A percentile compares a stretch with the other conserved stretches of the same genome.
These are phyloP conservation scores for Botryotinia globosa DNA, from an alignment of 2,329 filamentous ascomycete genomes.

Conservation along the genomic window DNA sequence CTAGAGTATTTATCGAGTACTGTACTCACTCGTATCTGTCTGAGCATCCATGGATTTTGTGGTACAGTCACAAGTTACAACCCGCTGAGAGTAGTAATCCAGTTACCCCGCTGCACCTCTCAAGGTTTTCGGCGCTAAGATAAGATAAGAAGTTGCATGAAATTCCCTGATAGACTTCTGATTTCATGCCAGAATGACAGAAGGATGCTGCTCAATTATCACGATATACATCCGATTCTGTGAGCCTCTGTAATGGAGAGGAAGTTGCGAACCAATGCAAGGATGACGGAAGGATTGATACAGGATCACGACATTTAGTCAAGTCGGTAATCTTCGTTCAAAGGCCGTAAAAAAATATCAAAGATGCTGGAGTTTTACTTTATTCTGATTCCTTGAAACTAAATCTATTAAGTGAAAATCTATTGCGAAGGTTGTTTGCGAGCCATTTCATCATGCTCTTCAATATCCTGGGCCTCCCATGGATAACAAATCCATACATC, in stretches of 20 bases:
- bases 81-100: neutral
- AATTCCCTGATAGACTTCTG: constrained; percentile 6
- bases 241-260: neutral
- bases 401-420: neutral
- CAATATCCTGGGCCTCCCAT: constrained; percentile 94
- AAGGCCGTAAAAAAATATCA: neutral
- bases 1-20: neutral
- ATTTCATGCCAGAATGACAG: neutral
- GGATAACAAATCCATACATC: constrained; percentile 99
- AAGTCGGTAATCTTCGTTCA: neutral
- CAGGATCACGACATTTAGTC: neutral
- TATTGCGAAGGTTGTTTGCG: constrained; percentile 34
- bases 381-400: neutral
- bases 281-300: neutral
- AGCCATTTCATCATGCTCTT: constrained; percentile 79
- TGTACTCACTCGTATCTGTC: neutral
- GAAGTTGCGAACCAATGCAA: neutral
- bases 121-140: constrained; percentile 5
- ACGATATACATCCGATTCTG: neutral
- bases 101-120: constrained; percentile 2
- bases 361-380: neutral
- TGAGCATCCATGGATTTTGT: neutral
- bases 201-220: neutral
- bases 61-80: neutral
- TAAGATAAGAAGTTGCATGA: constrained; percentile 6